Evolutionary conservation across 2,329 filamentous ascomycete genomes (phyloP).

Genomic region (Hypoxylon rubiginosum): DNA sequence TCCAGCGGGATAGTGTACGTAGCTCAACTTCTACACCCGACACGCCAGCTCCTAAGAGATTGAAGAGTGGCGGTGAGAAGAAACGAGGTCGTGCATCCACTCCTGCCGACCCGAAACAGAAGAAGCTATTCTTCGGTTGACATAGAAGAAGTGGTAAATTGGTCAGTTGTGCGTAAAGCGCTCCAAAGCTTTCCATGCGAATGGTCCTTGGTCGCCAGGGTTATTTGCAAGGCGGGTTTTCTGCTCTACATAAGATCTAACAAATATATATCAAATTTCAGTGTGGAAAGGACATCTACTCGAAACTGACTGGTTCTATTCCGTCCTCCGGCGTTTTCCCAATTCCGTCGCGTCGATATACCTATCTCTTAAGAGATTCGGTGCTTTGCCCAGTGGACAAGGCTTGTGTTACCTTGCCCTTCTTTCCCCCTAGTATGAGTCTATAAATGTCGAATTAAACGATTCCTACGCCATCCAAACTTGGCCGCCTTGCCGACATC

Average conservation of each 20-base stretch:
- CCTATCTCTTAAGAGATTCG: not conserved
- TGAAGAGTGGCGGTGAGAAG: constrained; percentile 48
- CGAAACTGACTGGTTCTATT: not conserved
- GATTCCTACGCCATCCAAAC: constrained; percentile 32
- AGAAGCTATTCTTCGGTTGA: constrained; percentile 66
- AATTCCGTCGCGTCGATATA: not conserved
- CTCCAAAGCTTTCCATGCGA: not conserved
- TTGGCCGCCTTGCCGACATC: constrained; percentile 52
- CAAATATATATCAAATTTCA: not conserved
- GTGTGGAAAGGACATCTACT: not conserved
- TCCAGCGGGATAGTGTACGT: constrained; percentile 66
- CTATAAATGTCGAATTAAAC: constrained; percentile 19
- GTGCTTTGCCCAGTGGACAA: not conserved
- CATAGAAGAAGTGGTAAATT: not conserved
- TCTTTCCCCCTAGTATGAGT: not conserved
- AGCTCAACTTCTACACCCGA: constrained; percentile 44
- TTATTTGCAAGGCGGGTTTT: no score
- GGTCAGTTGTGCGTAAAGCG: not conserved
- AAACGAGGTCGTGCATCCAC: constrained; percentile 42
- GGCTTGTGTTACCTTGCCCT: not conserved
- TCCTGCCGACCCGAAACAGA: constrained; percentile 48
- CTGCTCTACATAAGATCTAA: not conserved
- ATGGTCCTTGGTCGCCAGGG: no score
- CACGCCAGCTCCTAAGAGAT: constrained; percentile 56
- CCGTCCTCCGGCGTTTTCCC: not conserved